These are phyloP conservation scores for Fomitopsis betulina DNA, from an alignment of 1,284 basidiomycete genomes.

Conservation along the genomic window DNA sequence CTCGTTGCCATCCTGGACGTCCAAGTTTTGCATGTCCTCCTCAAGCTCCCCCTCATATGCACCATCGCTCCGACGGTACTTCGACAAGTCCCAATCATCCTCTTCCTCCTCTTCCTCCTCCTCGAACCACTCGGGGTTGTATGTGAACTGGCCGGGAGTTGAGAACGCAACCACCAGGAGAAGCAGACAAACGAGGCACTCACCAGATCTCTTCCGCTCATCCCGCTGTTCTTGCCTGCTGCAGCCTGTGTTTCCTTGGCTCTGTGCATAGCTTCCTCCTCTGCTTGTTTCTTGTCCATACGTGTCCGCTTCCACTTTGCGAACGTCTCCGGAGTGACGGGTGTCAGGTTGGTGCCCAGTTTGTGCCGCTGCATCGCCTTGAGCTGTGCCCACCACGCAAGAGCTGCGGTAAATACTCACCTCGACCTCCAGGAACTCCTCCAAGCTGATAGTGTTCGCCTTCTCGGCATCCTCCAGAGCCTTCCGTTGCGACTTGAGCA, in stretches of 20 bases:
- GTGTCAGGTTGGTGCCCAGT: slow-evolving; percentile 87
- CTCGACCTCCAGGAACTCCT: slow-evolving; percentile 98
- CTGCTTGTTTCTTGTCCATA: slow-evolving; percentile 90
- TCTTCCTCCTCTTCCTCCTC: slow-evolving; percentile 78
- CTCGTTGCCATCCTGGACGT: slow-evolving; percentile 13
- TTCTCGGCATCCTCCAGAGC: slow-evolving; percentile 83
- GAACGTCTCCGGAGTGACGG: slow-evolving; percentile 93
- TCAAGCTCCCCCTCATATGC: slow-evolving; percentile 46
- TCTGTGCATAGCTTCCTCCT: slow-evolving; percentile 76
- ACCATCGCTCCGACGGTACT: slow-evolving; percentile 61
- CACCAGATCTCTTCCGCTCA: slow-evolving; percentile 95
- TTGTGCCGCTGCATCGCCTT: slow-evolving; percentile 77
- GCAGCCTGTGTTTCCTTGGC: slow-evolving; percentile 83
- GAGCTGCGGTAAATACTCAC: slow-evolving; percentile 37
- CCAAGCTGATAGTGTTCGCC: slow-evolving; percentile 86
- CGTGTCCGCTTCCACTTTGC: slow-evolving; percentile 93
- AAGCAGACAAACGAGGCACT: slow-evolving; percentile 23
- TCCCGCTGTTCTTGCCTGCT: slow-evolving; percentile 89
- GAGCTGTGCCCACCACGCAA: slow-evolving; percentile 1
- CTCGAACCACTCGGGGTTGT: slow-evolving; percentile 93
- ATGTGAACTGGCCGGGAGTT: slow-evolving; percentile 65
- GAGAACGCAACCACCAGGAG: slow-evolving; percentile 6
- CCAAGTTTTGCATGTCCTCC: slow-evolving; percentile 29
- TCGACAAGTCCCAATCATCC: slow-evolving; percentile 69
- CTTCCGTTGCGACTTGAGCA: slow-evolving; percentile 89